Base-by-base conservation (phyloP, 1,284 basidiomycete genomes). In the Jaminaea rosea region DNA sequence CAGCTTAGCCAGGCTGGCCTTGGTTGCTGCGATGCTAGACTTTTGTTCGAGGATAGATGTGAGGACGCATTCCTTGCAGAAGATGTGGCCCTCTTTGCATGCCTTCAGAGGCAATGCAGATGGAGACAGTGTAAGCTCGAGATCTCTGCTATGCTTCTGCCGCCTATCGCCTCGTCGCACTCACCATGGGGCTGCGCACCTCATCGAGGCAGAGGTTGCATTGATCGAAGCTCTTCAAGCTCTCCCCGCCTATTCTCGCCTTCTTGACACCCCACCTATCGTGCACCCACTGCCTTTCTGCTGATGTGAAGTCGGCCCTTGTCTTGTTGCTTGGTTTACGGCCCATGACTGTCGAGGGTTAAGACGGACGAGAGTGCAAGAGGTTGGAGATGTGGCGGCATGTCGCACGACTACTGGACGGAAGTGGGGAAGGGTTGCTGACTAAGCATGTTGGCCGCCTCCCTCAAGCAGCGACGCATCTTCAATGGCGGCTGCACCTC, bases 251-350 rank as follows among this genome's bases (percentile, higher is more conserved):
- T 71, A 93, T 76, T 45, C 80, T 54, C 68, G 84, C 83, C 49
- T 80, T 79, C 76, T 84, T 86, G 1, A 85, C 87, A 9, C 87
- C 87, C 53, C 53, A 58, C 4, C 32, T 13, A 78, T 87, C 87
- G 59, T 86, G 82, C 8, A 86, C 79, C 70, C 83, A 87, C 72
- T 86, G 39, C 73, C 86, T 84, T 71, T 89, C 87, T 3, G 85
- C 86, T 65, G 88, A 87, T 19, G 86, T 87, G 75, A 89, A 89
- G 53, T 86, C 83, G 1, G 7, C 44, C 23, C 36, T 26, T 1
- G 85, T 84, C 3, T 87, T 88, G 69, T 88, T 88, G 74, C 88
- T 88, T n/a, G n/a, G n/a, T n/a, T n/a, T n/a, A n/a, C n/a, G n/a
- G n/a, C n/a, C n/a, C n/a, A n/a, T n/a, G n/a, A n/a, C n/a, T n/a